These are phyloP conservation scores for Aspergillus costaricaensis DNA, from an alignment of 2,329 filamentous ascomycete species.

Conservation along the genomic window DNA sequence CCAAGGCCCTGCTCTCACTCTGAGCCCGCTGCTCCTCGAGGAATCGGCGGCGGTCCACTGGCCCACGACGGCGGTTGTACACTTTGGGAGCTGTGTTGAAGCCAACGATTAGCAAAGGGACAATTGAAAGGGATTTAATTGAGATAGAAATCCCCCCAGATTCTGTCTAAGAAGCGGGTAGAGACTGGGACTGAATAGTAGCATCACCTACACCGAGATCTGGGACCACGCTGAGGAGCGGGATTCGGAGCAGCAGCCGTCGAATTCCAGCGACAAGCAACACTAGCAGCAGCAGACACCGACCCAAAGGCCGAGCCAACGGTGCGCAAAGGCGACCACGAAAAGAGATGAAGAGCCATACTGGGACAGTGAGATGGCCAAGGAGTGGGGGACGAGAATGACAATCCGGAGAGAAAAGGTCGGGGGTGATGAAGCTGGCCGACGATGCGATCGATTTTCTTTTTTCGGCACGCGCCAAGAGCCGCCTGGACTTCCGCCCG, in stretches of 20 bases:
- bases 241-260: conserved; percentile 32
- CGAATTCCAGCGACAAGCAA: conserved; percentile 37
- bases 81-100: conserved; percentile 22
- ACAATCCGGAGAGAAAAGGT: neutral
- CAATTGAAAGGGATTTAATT: neutral
- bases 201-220: conserved; percentile 24
- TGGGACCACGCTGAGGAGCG: conserved; percentile 26
- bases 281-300: conserved; percentile 23
- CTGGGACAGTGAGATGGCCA: neutral
- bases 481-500: conserved; percentile 21
- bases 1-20: conserved; percentile 41
- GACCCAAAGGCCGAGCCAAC: conserved; percentile 22
- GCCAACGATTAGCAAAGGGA: conserved; percentile 3
- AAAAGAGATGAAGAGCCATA: conserved; percentile 35
- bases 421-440: conserved; percentile 17
- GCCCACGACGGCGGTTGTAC: conserved; percentile 25
- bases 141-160: neutral
- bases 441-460: conserved; percentile 23
- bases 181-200: neutral
- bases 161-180: neutral
- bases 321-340: conserved; percentile 30
- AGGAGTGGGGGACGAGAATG: neutral
- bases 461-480: conserved; percentile 34
- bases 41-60: conserved; percentile 36
- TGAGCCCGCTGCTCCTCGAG: conserved; percentile 40